Evolutionary conservation across 371 early-diverging fungal species (phyloP), one percentile per base, ranked within the genome.

Genomic region (Agmasoma carcini): DNA sequence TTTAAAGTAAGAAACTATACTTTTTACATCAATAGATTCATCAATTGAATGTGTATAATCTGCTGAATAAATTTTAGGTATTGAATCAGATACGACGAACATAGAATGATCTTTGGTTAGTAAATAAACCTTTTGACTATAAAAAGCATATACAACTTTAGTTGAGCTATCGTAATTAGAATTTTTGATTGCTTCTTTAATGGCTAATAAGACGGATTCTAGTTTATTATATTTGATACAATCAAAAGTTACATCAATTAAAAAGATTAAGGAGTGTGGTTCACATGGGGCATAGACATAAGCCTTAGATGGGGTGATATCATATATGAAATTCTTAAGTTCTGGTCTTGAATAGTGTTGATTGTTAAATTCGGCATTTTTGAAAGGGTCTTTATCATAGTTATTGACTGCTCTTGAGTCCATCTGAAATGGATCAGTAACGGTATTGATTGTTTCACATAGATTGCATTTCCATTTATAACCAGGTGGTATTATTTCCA

Each of bases 391-490:
- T 15, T 37, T 53, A 30, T 30, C 25, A 41, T 47, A 57, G 5
- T 46, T 55, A 34, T 55, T 52, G 20, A 27, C 47, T 5, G 39
- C 34, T 31, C 66, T 54, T 11, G 37, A 36, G 1, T 31, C 44
- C 29, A 49, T 57, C 12, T 43, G 46, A 33, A 75, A 66, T 9
- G 74, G 67, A 23, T 49, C 17, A 14, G 29, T 25, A 20, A 66
- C 15, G 43, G 59, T 47, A 37, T 75, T 75, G 6, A 65, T 55
- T 17, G 15, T 37, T 17, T 47, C 17, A 57, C 76, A 75, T 17
- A 75, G 27, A 53, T 70, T 63, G 53, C 76, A 75, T 36, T 65
- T 63, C 76, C 76, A 75, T 52, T 70, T 65, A 30, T 61, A 51
- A 15, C 76, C 76, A 19, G 76, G 76, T 5, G 68, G 61, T 25